Evolutionary conservation across 306 rosid species (phyloP).

Genomic region (barrel medic (Medicago truncatula)): DNA sequence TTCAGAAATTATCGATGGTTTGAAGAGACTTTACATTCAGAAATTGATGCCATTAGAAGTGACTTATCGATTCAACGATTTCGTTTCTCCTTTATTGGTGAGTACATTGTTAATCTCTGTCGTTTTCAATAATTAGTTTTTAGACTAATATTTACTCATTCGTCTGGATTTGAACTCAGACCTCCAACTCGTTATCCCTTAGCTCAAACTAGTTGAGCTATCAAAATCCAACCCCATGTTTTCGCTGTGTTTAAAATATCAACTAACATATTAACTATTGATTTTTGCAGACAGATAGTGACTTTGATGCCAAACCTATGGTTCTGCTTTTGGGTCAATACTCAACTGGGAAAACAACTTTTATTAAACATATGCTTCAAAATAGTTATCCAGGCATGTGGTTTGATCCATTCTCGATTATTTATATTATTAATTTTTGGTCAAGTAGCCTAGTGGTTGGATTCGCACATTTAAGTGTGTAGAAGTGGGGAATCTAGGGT

Average conservation of each 20-base stretch:
- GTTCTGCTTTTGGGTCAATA: conserved; percentile 97
- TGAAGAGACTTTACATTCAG: conserved; percentile 82
- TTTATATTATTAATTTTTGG: too few relatives aligned
- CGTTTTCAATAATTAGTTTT: background rate
- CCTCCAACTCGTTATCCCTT: too few relatives aligned
- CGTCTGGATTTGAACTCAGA: too few relatives aligned
- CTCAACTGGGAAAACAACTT: conserved; percentile 97
- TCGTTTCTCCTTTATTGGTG: conserved; percentile 82
- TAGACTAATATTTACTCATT: too few relatives aligned
- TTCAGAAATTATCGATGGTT: conserved; percentile 84
- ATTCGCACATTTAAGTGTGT: too few relatives aligned
- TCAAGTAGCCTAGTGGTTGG: too few relatives aligned
- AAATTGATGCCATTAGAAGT: conserved; percentile 95
- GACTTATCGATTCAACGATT: conserved; percentile 76
- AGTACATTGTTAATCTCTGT: conserved; percentile 39
- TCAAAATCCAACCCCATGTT: too few relatives aligned
- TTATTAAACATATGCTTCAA: conserved; percentile 86
- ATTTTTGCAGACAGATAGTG: conserved; percentile 77
- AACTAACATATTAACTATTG: conserved; percentile 2
- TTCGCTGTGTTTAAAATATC: background rate
- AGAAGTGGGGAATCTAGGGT: too few relatives aligned
- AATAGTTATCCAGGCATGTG: conserved; percentile 86
- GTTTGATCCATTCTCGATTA: background rate
- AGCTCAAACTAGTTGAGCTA: too few relatives aligned
- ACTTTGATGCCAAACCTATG: conserved; percentile 98